Conservation (phyloP, 306 rosid genomes). For the Amphicarpaea edgeworthii region DNA sequence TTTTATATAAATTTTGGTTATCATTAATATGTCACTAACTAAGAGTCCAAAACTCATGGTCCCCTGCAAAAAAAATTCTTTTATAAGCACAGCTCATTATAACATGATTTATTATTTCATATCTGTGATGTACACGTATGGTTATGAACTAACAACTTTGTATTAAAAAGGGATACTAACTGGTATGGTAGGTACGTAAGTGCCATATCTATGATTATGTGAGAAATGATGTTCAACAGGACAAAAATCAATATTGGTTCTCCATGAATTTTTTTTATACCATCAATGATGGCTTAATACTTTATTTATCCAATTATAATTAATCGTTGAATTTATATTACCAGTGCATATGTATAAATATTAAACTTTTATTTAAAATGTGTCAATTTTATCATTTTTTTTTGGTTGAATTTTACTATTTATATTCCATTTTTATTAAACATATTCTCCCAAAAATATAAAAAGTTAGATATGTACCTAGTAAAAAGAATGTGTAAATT, state of each 20-base stretch:
- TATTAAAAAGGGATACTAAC: constrained; percentile 17
- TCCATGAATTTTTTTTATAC: too few relatives aligned
- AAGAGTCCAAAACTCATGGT: constrained; percentile 26
- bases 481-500: too few relatives aligned
- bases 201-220: constrained; percentile 35
- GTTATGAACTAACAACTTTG: constrained; percentile 21
- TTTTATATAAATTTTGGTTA: neutral
- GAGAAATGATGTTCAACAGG: constrained; percentile 8
- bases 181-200: constrained; percentile 13
- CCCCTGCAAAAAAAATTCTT: constrained; percentile 10
- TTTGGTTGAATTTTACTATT: too few relatives aligned
- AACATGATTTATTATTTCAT: constrained; percentile 11
- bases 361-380: too few relatives aligned
- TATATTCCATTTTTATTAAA: too few relatives aligned
- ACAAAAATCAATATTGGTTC: constrained; percentile 6
- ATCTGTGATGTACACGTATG: neutral
- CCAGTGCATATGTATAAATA: too few relatives aligned
- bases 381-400: too few relatives aligned
- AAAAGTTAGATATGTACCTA: too few relatives aligned
- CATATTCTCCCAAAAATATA: too few relatives aligned
- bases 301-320: too few relatives aligned
- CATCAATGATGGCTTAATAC: too few relatives aligned
- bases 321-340: too few relatives aligned
- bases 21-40: constrained; percentile 14
- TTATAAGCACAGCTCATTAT: constrained; percentile 11